Conservation (phyloP, 768 basidiomycete genomes). For the Lactarius vividus region DNA sequence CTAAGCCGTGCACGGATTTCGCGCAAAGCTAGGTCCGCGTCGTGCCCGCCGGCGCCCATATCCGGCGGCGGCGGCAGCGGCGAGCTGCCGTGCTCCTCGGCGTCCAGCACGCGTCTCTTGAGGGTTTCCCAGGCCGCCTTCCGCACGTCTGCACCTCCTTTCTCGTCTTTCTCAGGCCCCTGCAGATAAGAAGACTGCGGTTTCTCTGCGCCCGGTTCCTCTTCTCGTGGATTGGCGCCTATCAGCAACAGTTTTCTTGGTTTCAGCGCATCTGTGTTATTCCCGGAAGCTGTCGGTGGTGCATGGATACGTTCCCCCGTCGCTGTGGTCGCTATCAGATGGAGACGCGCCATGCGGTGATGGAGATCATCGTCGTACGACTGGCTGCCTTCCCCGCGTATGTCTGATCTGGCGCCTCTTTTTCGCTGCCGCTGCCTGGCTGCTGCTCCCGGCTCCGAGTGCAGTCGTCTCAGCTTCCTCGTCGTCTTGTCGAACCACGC, state of each 20-base stretch:
- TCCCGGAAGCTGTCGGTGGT: not conserved
- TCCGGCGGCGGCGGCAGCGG: constrained; percentile 6
- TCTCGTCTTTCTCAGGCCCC: not conserved
- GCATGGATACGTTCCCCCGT: not conserved
- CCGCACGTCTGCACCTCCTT: not conserved
- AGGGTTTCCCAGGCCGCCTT: constrained; percentile 16
- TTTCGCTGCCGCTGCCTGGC: not conserved
- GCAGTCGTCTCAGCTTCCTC: not conserved
- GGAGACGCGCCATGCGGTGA: not conserved
- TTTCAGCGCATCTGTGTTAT: not conserved
- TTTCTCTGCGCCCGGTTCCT: not conserved
- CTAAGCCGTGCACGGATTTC: constrained; percentile 11
- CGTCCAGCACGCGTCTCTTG: constrained; percentile 15
- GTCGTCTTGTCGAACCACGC: not conserved
- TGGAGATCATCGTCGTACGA: not conserved
- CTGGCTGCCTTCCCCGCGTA: not conserved
- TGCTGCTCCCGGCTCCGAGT: not conserved
- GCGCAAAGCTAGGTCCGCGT: not conserved
- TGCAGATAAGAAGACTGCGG: not conserved
- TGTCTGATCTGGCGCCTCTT: not conserved
- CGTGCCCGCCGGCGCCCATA: not conserved
- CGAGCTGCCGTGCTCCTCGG: constrained; percentile 21
- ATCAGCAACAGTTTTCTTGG: not conserved
- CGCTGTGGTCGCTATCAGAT: not conserved
- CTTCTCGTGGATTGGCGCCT: not conserved